phyloP scores from a whole-genome alignment of 768 basidiomycete genomes.

The Crepidotus variabilis region DNA sequence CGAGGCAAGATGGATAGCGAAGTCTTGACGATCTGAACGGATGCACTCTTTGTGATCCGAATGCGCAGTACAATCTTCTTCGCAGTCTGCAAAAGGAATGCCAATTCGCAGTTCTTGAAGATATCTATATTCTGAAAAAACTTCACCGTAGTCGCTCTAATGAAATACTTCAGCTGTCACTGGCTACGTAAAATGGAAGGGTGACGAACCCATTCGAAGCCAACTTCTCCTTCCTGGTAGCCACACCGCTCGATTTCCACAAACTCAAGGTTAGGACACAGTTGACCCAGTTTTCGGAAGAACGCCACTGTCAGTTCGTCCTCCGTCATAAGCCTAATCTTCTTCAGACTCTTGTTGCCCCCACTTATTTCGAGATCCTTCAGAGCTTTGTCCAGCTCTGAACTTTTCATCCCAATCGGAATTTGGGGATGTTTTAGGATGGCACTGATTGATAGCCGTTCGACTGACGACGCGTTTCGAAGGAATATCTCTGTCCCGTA shows the following conservation, averaged over 20 bases:
- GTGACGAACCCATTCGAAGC: slow-evolving; percentile 34
- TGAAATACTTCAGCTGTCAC: background rate
- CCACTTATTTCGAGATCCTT: slow-evolving; percentile 22
- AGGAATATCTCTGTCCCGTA: slow-evolving; percentile 28
- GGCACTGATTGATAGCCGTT: slow-evolving; percentile 31
- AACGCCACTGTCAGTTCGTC: slow-evolving; percentile 32
- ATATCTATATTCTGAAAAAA: slow-evolving; percentile 20
- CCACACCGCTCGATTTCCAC: slow-evolving; percentile 41
- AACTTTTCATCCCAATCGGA: slow-evolving; percentile 30
- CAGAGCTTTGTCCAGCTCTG: slow-evolving; percentile 29
- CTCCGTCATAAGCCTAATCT: slow-evolving; percentile 36
- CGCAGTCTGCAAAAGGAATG: slow-evolving; percentile 34
- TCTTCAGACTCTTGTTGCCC: slow-evolving; percentile 19
- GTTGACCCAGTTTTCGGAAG: slow-evolving; percentile 24
- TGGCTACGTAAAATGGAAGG: background rate
- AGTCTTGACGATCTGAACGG: slow-evolving; percentile 28
- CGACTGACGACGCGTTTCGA: slow-evolving; percentile 24
- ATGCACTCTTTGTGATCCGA: slow-evolving; percentile 17
- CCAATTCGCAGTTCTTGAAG: slow-evolving; percentile 30
- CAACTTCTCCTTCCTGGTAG: slow-evolving; percentile 35
- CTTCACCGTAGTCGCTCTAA: slow-evolving; percentile 31
- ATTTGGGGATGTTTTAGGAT: slow-evolving; percentile 33
- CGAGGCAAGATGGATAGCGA: slow-evolving; percentile 31
- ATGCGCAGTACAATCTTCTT: slow-evolving; percentile 29
- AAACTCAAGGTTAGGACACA: slow-evolving; percentile 33